Evolutionary conservation across 345 rosid species (phyloP).

Genomic region (Limnanthes douglasii): DNA sequence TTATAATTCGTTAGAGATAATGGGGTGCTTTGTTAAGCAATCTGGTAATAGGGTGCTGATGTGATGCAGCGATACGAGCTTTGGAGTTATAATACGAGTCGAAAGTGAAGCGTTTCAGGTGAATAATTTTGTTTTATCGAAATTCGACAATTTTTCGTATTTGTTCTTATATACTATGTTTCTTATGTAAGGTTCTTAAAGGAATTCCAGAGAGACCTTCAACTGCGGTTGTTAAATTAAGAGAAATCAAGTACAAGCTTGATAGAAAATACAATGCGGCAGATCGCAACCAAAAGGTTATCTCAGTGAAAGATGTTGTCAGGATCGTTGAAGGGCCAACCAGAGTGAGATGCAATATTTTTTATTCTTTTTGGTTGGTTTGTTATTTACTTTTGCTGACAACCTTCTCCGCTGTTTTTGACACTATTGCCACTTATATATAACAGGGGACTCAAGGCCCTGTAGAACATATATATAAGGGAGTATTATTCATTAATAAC

Average conservation of each 20-base stretch:
- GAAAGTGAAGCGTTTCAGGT: slow-evolving; percentile 98
- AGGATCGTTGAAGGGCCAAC: slow-evolving; percentile 78
- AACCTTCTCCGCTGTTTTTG: slow-evolving; percentile 3
- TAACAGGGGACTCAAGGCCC: slow-evolving; percentile 91
- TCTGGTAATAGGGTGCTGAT: slow-evolving; percentile 2
- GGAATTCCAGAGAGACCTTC: slow-evolving; percentile 93
- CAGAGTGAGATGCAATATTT: slow-evolving; percentile 37
- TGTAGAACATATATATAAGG: slow-evolving; percentile 72
- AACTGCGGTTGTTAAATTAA: slow-evolving; percentile 63
- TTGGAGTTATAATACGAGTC: slow-evolving; percentile 88
- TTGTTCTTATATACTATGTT: background rate
- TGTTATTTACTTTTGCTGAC: slow-evolving; percentile 4
- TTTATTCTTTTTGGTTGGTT: slow-evolving; percentile 9
- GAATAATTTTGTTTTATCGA: too few species aligned
- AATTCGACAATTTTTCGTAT: background rate
- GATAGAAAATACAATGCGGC: slow-evolving; percentile 59
- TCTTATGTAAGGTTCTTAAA: slow-evolving; percentile 63
- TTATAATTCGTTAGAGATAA: slow-evolving; percentile 1
- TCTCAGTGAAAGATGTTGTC: slow-evolving; percentile 71
- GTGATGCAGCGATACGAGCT: slow-evolving; percentile 62
- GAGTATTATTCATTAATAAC: slow-evolving; percentile 62
- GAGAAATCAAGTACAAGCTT: slow-evolving; percentile 88
- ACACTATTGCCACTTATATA: background rate
- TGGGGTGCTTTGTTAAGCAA: slow-evolving; percentile 3
- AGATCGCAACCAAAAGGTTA: slow-evolving; percentile 54